Percentiles rank a stretch among this genome's conserved stretches.
Evolutionary conservation across 176 grass and related monocot genomes (phyloP).

Genomic region (Metroxylon sagu): DNA sequence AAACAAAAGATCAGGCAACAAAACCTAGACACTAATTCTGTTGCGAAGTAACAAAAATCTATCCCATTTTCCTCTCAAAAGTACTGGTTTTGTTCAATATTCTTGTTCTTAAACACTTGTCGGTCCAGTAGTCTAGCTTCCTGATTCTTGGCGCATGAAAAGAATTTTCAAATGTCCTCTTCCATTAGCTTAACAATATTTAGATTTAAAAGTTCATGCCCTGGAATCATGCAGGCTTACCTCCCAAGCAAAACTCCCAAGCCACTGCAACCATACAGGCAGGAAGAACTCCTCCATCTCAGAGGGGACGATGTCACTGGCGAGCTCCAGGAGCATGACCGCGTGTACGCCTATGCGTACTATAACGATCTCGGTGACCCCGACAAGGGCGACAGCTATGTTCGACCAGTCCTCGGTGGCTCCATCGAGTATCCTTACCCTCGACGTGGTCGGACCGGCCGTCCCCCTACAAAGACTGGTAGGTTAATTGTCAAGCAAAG

Average conservation of each 20-base stretch:
- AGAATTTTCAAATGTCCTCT: no score
- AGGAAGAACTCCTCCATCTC: constrained; percentile 57
- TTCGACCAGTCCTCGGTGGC: constrained; percentile 53
- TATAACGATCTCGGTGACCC: constrained; percentile 81
- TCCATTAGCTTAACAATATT: no score
- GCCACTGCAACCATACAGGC: constrained; percentile 36
- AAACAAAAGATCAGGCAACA: no score
- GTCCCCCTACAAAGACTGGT: constrained; percentile 25
- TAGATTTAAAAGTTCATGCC: not conserved
- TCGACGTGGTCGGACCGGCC: constrained; percentile 70
- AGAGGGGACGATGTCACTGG: constrained; percentile 36
- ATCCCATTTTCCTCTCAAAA: no score
- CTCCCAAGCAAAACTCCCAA: constrained; percentile 64
- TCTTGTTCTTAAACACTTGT: no score
- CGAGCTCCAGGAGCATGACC: constrained; percentile 50
- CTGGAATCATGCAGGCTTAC: constrained; percentile 42
- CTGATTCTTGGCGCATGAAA: no score
- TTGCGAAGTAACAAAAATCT: no score
- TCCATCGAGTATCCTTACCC: constrained; percentile 61
- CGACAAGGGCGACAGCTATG: constrained; percentile 26
- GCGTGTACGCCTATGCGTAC: constrained; percentile 62
- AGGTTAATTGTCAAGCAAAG: no score
- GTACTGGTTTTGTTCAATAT: no score
- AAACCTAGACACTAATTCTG: no score
- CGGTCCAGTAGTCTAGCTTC: no score